A percentile compares a stretch with the other conserved stretches of the same genome.
Evolutionary conservation across 495 filamentous ascomycete species (phyloP).

Genomic region (Darksidea phi): DNA sequence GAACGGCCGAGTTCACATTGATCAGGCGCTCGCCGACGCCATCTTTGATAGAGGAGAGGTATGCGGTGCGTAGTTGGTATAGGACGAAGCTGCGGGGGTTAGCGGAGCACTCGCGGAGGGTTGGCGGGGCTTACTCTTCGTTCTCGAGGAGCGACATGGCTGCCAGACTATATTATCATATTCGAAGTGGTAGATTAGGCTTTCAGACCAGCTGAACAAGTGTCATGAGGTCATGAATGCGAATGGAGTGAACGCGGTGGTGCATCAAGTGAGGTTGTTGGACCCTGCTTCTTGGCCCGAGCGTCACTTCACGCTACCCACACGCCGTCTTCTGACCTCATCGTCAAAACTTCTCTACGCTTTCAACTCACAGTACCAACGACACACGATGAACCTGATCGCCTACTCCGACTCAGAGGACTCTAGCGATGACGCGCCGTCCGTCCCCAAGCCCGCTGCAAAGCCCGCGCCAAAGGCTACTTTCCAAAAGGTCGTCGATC

Average conservation of each 20-base stretch:
- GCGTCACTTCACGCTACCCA: slow-evolving; percentile 4
- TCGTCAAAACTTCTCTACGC: slow-evolving; percentile 5
- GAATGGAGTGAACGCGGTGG: slow-evolving; percentile 7
- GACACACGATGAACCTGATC: slow-evolving; percentile 41
- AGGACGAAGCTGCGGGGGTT: slow-evolving; percentile 69
- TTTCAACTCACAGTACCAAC: not conserved
- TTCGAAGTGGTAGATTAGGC: not conserved
- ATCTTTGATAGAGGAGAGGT: slow-evolving; percentile 86
- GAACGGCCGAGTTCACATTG: slow-evolving; percentile 81
- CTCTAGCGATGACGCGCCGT: slow-evolving; percentile 59
- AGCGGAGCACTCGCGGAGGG: slow-evolving; percentile 11
- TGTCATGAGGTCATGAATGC: not conserved
- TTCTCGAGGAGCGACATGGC: slow-evolving; percentile 92
- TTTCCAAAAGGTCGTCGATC: slow-evolving; percentile 75
- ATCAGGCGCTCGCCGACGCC: slow-evolving; percentile 95
- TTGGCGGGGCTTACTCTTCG: slow-evolving; percentile 71
- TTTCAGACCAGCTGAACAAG: slow-evolving; percentile 32
- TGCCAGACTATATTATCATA: slow-evolving; percentile 1
- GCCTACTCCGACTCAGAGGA: slow-evolving; percentile 70
- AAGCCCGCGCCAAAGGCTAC: slow-evolving; percentile 49
- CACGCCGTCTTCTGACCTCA: slow-evolving; percentile 12
- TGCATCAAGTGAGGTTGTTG: not conserved
- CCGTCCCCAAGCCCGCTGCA: slow-evolving; percentile 38
- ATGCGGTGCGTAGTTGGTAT: slow-evolving; percentile 89
- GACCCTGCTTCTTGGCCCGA: not conserved